Conservation (phyloP, 2,329 filamentous ascomycete genomes). For the Colletotrichum lindemuthianum region DNA sequence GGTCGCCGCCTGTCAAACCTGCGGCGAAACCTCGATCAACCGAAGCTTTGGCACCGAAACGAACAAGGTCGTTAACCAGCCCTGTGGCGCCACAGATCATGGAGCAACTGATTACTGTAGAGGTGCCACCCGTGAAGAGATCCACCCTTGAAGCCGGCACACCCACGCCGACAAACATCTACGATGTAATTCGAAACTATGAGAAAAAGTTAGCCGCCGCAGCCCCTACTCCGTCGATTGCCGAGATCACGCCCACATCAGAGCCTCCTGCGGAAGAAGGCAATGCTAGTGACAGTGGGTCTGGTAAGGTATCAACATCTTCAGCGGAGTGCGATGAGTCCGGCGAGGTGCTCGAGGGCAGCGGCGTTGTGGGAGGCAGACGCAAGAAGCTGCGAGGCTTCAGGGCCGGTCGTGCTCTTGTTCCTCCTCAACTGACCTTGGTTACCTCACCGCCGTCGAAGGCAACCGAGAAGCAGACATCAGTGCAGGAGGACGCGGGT, state of each 20-base stretch:
- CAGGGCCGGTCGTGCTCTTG: constrained; percentile 41
- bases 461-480: constrained; percentile 31
- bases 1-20: background rate
- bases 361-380: constrained; percentile 42
- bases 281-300: constrained; percentile 1
- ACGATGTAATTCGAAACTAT: constrained; percentile 35
- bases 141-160: constrained; percentile 15
- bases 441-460: constrained; percentile 53
- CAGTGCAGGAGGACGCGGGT: constrained; percentile 32
- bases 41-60: background rate
- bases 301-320: constrained; percentile 13
- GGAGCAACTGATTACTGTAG: constrained; percentile 24
- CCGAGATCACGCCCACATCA: background rate
- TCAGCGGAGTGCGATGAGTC: constrained; percentile 26
- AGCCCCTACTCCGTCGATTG: background rate
- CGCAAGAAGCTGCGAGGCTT: constrained; percentile 45
- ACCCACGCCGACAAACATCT: constrained; percentile 31
- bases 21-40: background rate
- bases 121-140: background rate
- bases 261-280: background rate
- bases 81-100: constrained; percentile 15
- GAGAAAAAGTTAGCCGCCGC: constrained; percentile 34
- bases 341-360: constrained; percentile 45
- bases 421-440: constrained; percentile 43
- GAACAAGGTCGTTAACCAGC: background rate